Evolutionary conservation across 306 rosid species (phyloP), one percentile per base, ranked within the genome.

Genomic region (Rosa persica): DNA sequence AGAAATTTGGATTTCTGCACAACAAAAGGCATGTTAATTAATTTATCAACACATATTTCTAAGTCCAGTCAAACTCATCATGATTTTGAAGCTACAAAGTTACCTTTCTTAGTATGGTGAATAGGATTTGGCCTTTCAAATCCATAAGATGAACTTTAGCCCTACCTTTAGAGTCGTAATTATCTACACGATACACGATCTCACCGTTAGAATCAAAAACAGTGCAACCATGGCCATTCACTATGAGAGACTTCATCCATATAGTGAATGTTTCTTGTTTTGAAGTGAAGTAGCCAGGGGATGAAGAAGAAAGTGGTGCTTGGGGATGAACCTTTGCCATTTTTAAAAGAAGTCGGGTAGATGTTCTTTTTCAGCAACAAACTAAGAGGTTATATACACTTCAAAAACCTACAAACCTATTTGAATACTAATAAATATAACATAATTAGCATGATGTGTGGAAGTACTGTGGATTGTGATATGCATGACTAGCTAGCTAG

Each of bases 191-290:
- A 77, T 83, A 92, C 49, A 87, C 72, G 55, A 92, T 86, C 78
- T 86, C 80, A 27, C 97, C 97, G 11, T 84, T 80, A 0, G 93
- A 86, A 80, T 90, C 90, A 69, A 88, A 92, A 25, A 87, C 90
- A 1, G 97, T 87, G 38, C 97, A 92, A 0, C 97, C 97, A 16
- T 87, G 86, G 66, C 95, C 87, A 39, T 82, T 85, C 4, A 85
- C 73, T 6, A 92, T 86, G 6, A 90, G 87, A 64, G 97, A 90
- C 60, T 90, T 92, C 97, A 90, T 90, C 97, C 97, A 92, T 30
- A 88, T 77, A 34, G 97, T 92, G 86, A 90, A 90, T 52, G 83
- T 90, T 57, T 88, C 95, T 84, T 87, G 90, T 64, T 87, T 83
- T 22, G 91, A 90, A 76, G 89, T 80, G 79, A 83, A 67, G 72